These are phyloP conservation scores for Periglandula ipomoeae DNA, from an alignment of 2,329 filamentous ascomycete species.

Conservation along the genomic window DNA sequence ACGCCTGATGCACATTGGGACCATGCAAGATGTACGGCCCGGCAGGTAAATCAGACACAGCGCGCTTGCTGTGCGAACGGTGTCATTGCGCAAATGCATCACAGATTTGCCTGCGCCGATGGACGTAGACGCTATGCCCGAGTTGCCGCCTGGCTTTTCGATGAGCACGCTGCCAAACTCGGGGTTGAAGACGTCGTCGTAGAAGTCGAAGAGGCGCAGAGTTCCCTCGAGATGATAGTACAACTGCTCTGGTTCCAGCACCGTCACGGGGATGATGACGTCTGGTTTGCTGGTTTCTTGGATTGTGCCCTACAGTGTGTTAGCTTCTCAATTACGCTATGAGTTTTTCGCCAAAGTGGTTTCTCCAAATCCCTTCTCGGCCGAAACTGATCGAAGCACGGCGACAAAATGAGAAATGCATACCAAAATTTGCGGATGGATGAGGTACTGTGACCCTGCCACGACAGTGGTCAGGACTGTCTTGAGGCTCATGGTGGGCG, in stretches of 20 bases:
- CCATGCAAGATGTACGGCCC: constrained; percentile 33
- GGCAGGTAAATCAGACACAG: constrained; percentile 21
- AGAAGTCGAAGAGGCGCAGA: constrained; percentile 21
- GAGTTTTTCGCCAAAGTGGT: too few species aligned
- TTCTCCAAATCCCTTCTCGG: too few species aligned
- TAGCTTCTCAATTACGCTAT: too few species aligned
- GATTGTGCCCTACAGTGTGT: constrained; percentile 29
- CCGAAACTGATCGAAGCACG: too few species aligned
- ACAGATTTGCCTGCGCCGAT: neutral
- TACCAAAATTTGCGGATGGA: constrained; percentile 30
- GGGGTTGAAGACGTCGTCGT: constrained; percentile 30
- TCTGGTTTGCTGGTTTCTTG: constrained; percentile 32
- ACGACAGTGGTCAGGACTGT: constrained; percentile 27
- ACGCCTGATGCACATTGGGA: constrained; percentile 31
- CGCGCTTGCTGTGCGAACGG: constrained; percentile 10
- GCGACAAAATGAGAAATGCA: neutral
- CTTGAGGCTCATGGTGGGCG: constrained; percentile 9
- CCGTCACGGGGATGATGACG: constrained; percentile 30
- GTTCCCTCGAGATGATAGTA: constrained; percentile 26
- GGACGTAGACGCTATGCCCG: neutral
- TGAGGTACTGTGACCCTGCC: constrained; percentile 29
- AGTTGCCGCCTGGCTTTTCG: constrained; percentile 24
- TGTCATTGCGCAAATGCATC: constrained; percentile 12
- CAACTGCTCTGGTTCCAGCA: constrained; percentile 28
- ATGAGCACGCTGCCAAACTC: constrained; percentile 30